Conservation (phyloP, 768 basidiomycete species). For the Mycena belliarum region DNA sequence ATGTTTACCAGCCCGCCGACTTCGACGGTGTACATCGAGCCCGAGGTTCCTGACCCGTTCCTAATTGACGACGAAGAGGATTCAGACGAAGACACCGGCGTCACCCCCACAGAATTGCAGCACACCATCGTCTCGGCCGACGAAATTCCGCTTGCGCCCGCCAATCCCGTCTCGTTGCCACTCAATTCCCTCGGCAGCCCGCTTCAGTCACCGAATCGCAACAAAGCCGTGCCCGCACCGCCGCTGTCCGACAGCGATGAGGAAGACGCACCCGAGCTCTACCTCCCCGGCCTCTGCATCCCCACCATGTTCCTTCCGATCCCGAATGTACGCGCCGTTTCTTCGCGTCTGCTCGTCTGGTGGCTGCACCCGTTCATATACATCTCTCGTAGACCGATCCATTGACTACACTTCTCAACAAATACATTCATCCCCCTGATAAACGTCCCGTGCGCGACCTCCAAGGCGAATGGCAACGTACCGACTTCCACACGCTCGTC, state of each 20-base stretch:
- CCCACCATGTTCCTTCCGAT: slow-evolving; percentile 88
- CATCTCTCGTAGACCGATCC: slow-evolving; percentile 72
- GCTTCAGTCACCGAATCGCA: slow-evolving; percentile 40
- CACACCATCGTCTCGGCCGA: slow-evolving; percentile 38
- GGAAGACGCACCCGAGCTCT: slow-evolving; percentile 58
- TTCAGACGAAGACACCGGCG: slow-evolving; percentile 38
- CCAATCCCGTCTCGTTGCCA: slow-evolving; percentile 18
- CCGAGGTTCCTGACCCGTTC: slow-evolving; percentile 61
- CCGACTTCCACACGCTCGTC: slow-evolving; percentile 77
- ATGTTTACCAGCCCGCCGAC: slow-evolving; percentile 28
- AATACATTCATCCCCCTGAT: slow-evolving; percentile 80
- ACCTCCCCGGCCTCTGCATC: slow-evolving; percentile 66
- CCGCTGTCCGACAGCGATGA: slow-evolving; percentile 43
- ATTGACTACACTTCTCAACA: slow-evolving; percentile 75
- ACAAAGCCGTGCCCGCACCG: slow-evolving; percentile 59
- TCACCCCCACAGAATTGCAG: slow-evolving; percentile 33
- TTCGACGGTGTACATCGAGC: slow-evolving; percentile 36
- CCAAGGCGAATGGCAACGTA: slow-evolving; percentile 70
- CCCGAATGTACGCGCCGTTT: slow-evolving; percentile 75
- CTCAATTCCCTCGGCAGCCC: slow-evolving; percentile 17
- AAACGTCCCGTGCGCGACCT: slow-evolving; percentile 72
- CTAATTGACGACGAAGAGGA: slow-evolving; percentile 58
- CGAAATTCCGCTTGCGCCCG: slow-evolving; percentile 43
- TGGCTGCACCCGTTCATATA: slow-evolving; percentile 58
- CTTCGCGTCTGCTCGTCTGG: slow-evolving; percentile 56